Evolutionary conservation across 306 rosid species (phyloP), one percentile per base, ranked within the genome.

Genomic region (Sicyos baderoa): DNA sequence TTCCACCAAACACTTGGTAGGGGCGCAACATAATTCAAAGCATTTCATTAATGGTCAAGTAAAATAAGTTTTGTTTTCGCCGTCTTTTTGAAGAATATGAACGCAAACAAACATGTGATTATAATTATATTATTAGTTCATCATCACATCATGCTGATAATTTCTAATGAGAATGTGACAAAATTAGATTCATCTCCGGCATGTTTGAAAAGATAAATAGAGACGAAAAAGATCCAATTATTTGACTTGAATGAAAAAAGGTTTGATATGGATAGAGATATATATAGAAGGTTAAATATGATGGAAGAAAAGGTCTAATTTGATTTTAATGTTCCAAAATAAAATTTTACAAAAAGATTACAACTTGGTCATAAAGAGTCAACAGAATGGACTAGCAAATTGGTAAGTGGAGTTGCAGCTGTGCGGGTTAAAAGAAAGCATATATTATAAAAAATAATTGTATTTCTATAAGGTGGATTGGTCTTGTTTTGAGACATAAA

Each of bases 381-480:
- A 63, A 18, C 9, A 17, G 18, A 63, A 15, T 63, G 47, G 50
- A 40, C 48, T n/a, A 18, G 23, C 14, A 63, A 63, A 42, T 7
- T 76, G 85, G 68, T 79, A 82, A 74, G 75, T 84, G 76, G 83
- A 68, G 48, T 69, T 27, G 59, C 47, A 53, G 74, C 54, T 51
- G 14, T 42, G 62, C n/a, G 35, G 37, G 18, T 57, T 23, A 60
- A 60, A 59, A 15, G 35, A 13, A 11, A 45, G 13, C 0, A 6
- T 35, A 35, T 35, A 35, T 35, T 13, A 45, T 45, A 45, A 11
- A 45, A 45, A 45, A 45, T 2, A 11, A 11, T 11, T 45, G 15
- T 45, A 45, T 45, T 11, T 44, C 4, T 45, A 45, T 45, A 45
- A 45, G 49, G 68, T 61, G 68, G 68, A 32, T 61, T 61, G 68